A percentile compares a stretch with the other conserved stretches of the same genome.
Evolutionary conservation across 2,329 filamentous ascomycete species (phyloP).

Genomic region (Podosphaera aphanis): DNA sequence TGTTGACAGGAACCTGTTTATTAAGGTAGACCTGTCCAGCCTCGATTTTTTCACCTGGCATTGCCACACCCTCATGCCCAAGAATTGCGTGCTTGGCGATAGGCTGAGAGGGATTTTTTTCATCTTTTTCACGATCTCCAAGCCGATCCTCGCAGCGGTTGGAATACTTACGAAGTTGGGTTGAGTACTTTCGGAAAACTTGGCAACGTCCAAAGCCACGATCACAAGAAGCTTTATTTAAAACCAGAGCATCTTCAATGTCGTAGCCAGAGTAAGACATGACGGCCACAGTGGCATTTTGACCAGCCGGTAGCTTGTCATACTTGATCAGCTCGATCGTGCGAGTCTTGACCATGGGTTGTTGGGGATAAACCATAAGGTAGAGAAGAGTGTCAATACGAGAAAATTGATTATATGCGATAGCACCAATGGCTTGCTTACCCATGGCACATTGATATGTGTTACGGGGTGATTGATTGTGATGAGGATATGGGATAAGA

Average conservation of each 20-base stretch:
- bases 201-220: slow-evolving; percentile 91
- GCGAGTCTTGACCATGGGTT: slow-evolving; percentile 90
- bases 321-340: slow-evolving; percentile 94
- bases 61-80: slow-evolving; percentile 69
- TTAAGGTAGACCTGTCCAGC: slow-evolving; percentile 72
- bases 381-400: slow-evolving; percentile 91
- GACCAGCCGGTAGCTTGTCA: slow-evolving; percentile 86
- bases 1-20: slow-evolving; percentile 66
- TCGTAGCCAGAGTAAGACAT: slow-evolving; percentile 99
- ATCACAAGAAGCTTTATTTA: slow-evolving; percentile 91
- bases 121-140: slow-evolving; percentile 28
- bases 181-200: slow-evolving; percentile 86
- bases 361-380: slow-evolving; percentile 89
- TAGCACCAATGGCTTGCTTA: slow-evolving; percentile 97
- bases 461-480: slow-evolving; percentile 96
- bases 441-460: slow-evolving; percentile 99
- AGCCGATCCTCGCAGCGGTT: slow-evolving; percentile 53
- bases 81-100: slow-evolving; percentile 50
- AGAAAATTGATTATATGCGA: slow-evolving; percentile 94
- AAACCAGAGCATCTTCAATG: slow-evolving; percentile 90
- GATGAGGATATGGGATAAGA: slow-evolving; percentile 90
- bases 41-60: slow-evolving; percentile 59
- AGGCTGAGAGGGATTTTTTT: slow-evolving; percentile 31
- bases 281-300: slow-evolving; percentile 92
- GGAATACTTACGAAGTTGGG: slow-evolving; percentile 68